Evolutionary conservation across 2,329 filamentous ascomycete species (phyloP), one percentile per base, ranked within the genome.

Genomic region (Raffaelea ambrosiae): DNA sequence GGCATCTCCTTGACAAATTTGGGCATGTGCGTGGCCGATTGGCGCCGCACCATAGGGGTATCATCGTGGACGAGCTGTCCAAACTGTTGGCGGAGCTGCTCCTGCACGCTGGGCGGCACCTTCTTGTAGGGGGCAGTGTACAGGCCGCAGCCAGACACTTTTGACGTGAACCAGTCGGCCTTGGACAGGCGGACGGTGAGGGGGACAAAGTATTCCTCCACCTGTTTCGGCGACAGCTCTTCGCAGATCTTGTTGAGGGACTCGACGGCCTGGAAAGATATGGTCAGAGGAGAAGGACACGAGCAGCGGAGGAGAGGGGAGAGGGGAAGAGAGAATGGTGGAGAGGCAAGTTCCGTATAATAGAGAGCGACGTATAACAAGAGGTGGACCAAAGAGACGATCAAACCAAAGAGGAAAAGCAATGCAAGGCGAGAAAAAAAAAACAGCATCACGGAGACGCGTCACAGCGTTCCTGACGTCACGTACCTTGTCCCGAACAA

Each of bases 81-180:
- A 59, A 97, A 98, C 62, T 96, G 88, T 67, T 91, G 84, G 62
- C 93, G 81, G 51, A 98, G 83, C 59, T 84, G 84, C 70, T 95
- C 88, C 71, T 98, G 93, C 57, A 90, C 81, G n/a, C 83, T 77
- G 45, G 84, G 78, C 48, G 88, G 85, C 51, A 93, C 88, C 74
- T 94, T 95, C 61, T 83, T 85, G 74, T 98, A 98, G 55, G 93
- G 91, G 43, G 83, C 81, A 64, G 87, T 93, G 73, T 91, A 98
- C 54, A 98, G 84, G 54, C 93, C 93, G 55, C 91, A 95, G 53
- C 91, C 93, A 29, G 93, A 98, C 55, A 98, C 93, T 73, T 97
- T 98, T 55, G 93, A 97, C 49, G 93, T 98, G 69, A 98, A 98
- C 93, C 93, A 98, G 71, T 98, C 93, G 69, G 93, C 93, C 78